Conservation (phyloP, 2,329 filamentous ascomycete genomes). For the Penicillium paneum region DNA sequence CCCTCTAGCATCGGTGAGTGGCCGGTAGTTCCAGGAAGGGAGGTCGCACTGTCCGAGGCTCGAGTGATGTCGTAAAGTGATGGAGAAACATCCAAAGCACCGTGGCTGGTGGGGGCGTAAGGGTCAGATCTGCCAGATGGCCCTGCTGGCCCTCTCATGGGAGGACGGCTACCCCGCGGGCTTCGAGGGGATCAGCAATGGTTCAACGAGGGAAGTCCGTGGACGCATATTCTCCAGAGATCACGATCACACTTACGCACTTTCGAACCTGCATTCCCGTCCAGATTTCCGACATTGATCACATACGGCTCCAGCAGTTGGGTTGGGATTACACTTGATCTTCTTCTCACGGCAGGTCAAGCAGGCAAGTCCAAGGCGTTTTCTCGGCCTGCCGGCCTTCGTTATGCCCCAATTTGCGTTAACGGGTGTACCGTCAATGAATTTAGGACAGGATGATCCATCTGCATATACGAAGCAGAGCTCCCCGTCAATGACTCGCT, state of each 20-base stretch:
- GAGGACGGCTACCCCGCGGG: conserved; percentile 36
- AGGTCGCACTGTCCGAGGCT: conserved; percentile 32
- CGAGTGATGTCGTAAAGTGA: conserved; percentile 30
- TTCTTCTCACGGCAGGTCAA: conserved; percentile 94
- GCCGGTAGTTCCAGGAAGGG: conserved; percentile 30
- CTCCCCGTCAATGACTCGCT: conserved; percentile 62
- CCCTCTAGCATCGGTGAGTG: conserved; percentile 33
- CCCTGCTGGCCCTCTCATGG: conserved; percentile 20
- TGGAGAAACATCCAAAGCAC: conserved; percentile 21
- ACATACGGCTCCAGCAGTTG: conserved; percentile 55
- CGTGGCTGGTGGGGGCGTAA: conserved; percentile 14
- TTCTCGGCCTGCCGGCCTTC: conserved; percentile 89
- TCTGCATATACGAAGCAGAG: conserved; percentile 85
- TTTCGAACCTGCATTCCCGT: conserved; percentile 77
- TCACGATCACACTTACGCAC: conserved; percentile 62
- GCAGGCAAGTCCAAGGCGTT: conserved; percentile 87
- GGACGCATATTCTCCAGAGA: neutral
- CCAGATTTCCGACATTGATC: conserved; percentile 92
- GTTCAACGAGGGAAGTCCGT: neutral
- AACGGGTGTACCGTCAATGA: conserved; percentile 80
- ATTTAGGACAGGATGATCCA: conserved; percentile 74
- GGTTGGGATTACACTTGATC: conserved; percentile 94
- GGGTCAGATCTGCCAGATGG: conserved; percentile 22
- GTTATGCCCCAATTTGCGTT: conserved; percentile 93
- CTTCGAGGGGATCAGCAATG: conserved; percentile 19